Percentiles rank a stretch among this genome's conserved stretches.
These are phyloP conservation scores for Ensete glaucum DNA, from an alignment of 176 grass and related monocot species.

Conservation along the genomic window DNA sequence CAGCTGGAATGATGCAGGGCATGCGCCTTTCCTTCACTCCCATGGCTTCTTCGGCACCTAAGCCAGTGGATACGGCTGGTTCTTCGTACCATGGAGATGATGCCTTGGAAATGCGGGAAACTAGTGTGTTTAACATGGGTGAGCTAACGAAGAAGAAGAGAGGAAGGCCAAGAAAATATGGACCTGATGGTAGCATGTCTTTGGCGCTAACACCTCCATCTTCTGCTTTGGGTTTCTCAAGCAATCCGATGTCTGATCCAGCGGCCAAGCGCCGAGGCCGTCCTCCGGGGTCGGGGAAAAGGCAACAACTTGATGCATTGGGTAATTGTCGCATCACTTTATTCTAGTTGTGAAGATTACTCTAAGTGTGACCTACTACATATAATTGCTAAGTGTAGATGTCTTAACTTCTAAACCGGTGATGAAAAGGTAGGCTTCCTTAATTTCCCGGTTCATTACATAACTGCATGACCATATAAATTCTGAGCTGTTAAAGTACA, in stretches of 20 bases:
- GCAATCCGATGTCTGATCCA: conserved; percentile 64
- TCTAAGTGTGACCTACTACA: not conserved
- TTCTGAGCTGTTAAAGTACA: too few relatives aligned
- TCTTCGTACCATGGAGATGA: conserved; percentile 9
- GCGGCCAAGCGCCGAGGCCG: conserved; percentile 71
- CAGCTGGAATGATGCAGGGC: conserved; percentile 14
- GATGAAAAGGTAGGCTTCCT: too few relatives aligned
- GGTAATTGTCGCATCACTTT: conserved; percentile 32
- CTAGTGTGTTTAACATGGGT: conserved; percentile 28
- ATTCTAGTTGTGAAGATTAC: not conserved
- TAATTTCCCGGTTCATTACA: too few relatives aligned
- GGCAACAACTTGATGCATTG: conserved; percentile 96
- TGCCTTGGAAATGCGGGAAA: not conserved
- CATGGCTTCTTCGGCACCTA: not conserved
- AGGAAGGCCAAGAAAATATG: conserved; percentile 93
- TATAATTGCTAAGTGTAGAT: not conserved
- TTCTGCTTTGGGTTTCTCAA: conserved; percentile 49
- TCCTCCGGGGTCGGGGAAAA: conserved; percentile 88
- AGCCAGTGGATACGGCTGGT: conserved; percentile 5
- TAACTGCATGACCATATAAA: too few relatives aligned
- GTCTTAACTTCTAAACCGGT: too few relatives aligned
- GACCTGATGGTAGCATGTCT: conserved; percentile 73
- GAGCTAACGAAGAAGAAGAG: conserved; percentile 84
- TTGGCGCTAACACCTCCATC: conserved; percentile 66
- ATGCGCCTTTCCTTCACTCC: conserved; percentile 10